phyloP scores from a whole-genome alignment of 768 basidiomycete genomes.

The Leccinum boreale region DNA sequence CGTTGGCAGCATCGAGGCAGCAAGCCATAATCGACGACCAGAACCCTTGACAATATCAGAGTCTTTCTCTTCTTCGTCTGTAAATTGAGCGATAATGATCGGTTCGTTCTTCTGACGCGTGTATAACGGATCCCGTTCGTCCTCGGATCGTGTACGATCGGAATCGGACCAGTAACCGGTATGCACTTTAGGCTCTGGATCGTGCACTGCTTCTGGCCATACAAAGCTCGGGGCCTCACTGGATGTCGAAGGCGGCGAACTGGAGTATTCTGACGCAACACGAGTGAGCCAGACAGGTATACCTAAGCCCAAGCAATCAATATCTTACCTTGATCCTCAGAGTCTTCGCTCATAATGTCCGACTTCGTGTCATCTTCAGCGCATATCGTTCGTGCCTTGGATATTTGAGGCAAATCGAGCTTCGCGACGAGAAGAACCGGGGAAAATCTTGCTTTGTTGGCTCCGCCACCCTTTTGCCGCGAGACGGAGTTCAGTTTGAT shows the following conservation, averaged over 20 bases:
- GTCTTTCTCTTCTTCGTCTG: constrained; percentile 15
- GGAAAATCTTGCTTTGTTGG: constrained; percentile 8
- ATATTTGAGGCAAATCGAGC: constrained; percentile 12
- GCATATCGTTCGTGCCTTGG: not conserved
- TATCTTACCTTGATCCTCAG: constrained; percentile 12
- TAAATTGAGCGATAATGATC: constrained; percentile 20
- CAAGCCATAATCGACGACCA: constrained; percentile 29
- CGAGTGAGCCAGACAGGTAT: not conserved
- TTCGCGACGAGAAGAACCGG: constrained; percentile 19
- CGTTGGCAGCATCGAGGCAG: constrained; percentile 37
- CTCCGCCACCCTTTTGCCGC: constrained; percentile 6
- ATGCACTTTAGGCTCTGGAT: constrained; percentile 8
- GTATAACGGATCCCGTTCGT: constrained; percentile 19
- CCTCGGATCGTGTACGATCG: constrained; percentile 13
- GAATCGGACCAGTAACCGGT: constrained; percentile 25
- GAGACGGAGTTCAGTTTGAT: constrained; percentile 39
- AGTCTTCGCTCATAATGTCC: not conserved
- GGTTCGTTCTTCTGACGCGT: constrained; percentile 9
- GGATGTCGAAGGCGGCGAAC: constrained; percentile 10
- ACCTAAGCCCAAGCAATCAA: not conserved
- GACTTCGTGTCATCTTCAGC: not conserved
- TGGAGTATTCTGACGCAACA: constrained; percentile 3
- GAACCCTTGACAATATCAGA: not conserved
- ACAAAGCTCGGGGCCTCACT: constrained; percentile 4
- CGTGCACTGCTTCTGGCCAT: constrained; percentile 12